These are phyloP conservation scores for Sungouiozyma ichnusensis DNA, from an alignment of 805 yeast species.

Conservation along the genomic window DNA sequence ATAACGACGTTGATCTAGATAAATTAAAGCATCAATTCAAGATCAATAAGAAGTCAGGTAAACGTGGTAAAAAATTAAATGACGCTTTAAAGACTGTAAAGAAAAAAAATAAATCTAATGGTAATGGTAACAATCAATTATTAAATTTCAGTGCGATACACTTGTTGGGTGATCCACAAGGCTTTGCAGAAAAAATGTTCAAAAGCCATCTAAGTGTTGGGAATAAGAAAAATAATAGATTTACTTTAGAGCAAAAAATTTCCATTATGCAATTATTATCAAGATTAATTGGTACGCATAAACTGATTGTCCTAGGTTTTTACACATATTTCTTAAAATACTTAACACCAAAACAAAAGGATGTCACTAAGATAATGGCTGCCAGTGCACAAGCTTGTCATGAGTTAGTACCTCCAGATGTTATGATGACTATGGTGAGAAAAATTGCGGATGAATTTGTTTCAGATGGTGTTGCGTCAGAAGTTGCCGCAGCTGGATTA, in stretches of 20 bases:
- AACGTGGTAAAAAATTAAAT: constrained; percentile 72
- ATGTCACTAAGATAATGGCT: constrained; percentile 94
- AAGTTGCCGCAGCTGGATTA: constrained; percentile 96
- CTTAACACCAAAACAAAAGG: constrained; percentile 85
- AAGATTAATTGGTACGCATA: constrained; percentile 88
- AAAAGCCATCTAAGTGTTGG: constrained; percentile 54
- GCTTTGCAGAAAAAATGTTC: constrained; percentile 83
- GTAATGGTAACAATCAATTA: constrained; percentile 32
- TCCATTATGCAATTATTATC: constrained; percentile 80
- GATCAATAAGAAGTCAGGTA: constrained; percentile 72
- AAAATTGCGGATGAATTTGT: constrained; percentile 96
- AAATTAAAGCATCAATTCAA: constrained; percentile 71
- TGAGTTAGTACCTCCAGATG: constrained; percentile 95
- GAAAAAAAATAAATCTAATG: constrained; percentile 49
- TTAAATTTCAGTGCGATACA: constrained; percentile 93
- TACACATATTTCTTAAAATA: constrained; percentile 84
- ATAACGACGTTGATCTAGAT: constrained; percentile 55
- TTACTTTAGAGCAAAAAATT: constrained; percentile 80
- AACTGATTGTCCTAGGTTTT: constrained; percentile 78
- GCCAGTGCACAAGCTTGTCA: constrained; percentile 95
- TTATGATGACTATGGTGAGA: constrained; percentile 65
- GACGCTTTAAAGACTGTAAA: constrained; percentile 58
- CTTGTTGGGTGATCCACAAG: constrained; percentile 91
- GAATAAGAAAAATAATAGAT: constrained; percentile 56
- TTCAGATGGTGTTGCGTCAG: constrained; percentile 95